phyloP scores from a whole-genome alignment of 352 stramenopile species.

The Phytophthora rubi region DNA sequence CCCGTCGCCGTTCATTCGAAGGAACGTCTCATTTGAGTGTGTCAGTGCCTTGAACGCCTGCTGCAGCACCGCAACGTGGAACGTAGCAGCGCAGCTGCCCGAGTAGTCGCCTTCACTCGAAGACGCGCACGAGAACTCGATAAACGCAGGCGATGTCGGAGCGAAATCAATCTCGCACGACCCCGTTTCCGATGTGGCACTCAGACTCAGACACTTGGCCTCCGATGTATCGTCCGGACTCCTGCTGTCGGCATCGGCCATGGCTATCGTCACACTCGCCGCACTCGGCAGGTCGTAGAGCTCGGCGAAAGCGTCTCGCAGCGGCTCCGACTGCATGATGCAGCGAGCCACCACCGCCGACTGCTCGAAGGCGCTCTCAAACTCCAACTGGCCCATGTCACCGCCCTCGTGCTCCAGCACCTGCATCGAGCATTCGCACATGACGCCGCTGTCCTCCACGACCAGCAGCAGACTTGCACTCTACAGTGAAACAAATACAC shows the following conservation, averaged over 20 bases:
- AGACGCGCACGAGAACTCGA: constrained; percentile 76
- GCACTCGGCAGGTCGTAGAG: constrained; percentile 86
- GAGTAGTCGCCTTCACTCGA: constrained; percentile 24
- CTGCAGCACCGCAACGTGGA: constrained; percentile 85
- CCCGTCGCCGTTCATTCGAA: constrained; percentile 81
- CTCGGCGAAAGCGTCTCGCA: constrained; percentile 84
- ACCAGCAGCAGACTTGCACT: constrained; percentile 69
- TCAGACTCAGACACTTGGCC: constrained; percentile 64
- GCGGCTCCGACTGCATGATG: constrained; percentile 84
- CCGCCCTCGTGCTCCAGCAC: constrained; percentile 80
- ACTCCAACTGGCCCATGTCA: constrained; percentile 74
- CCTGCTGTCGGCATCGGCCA: constrained; percentile 45
- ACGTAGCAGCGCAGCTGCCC: constrained; percentile 55
- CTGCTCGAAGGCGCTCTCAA: constrained; percentile 81
- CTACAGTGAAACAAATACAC: constrained; percentile 14
- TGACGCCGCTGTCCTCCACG: constrained; percentile 84
- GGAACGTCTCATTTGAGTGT: constrained; percentile 82
- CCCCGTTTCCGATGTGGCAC: constrained; percentile 72
- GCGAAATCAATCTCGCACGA: constrained; percentile 86
- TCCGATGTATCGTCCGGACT: constrained; percentile 18
- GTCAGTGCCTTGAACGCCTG: constrained; percentile 80
- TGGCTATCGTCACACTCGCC: constrained; percentile 78
- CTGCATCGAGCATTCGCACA: constrained; percentile 87
- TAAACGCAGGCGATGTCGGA: constrained; percentile 74
- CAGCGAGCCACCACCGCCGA: constrained; percentile 76